Evolutionary conservation across 2,329 filamentous ascomycete species (phyloP).

Genomic region (Sclerotinia subarctica): DNA sequence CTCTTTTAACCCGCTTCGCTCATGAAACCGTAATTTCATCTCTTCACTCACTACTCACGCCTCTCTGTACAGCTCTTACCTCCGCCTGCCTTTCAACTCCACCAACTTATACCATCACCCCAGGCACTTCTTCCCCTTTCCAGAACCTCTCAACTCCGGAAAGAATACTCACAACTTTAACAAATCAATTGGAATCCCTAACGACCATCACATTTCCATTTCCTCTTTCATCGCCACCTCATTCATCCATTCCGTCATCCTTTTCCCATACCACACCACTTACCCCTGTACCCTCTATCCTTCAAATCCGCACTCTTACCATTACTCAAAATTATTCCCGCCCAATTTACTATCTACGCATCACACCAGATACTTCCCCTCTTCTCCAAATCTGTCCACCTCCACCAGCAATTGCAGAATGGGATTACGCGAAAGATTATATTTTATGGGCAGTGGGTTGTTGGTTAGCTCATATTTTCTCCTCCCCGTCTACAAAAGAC

Average conservation of each 20-base stretch:
- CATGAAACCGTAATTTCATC: conserved; percentile 32
- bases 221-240: conserved; percentile 34
- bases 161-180: conserved; percentile 42
- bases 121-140: conserved; percentile 28
- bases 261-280: background rate
- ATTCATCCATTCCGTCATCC: conserved; percentile 1
- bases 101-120: conserved; percentile 30
- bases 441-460: conserved; percentile 11
- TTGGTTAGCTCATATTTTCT: conserved; percentile 4
- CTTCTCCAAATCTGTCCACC: conserved; percentile 12
- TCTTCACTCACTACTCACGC: conserved; percentile 28
- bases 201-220: conserved; percentile 39
- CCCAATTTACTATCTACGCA: background rate
- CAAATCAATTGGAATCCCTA: conserved; percentile 43
- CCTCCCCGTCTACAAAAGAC: background rate
- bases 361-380: conserved; percentile 16
- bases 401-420: background rate
- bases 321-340: conserved; percentile 33
- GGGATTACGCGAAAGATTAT: background rate
- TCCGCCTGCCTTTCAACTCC: conserved; percentile 31
- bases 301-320: conserved; percentile 22
- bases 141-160: conserved; percentile 38
- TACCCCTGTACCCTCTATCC: background rate
- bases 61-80: conserved; percentile 30
- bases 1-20: conserved; percentile 43